Conservation (phyloP, 306 rosid species). For the Lablab purpureus region DNA sequence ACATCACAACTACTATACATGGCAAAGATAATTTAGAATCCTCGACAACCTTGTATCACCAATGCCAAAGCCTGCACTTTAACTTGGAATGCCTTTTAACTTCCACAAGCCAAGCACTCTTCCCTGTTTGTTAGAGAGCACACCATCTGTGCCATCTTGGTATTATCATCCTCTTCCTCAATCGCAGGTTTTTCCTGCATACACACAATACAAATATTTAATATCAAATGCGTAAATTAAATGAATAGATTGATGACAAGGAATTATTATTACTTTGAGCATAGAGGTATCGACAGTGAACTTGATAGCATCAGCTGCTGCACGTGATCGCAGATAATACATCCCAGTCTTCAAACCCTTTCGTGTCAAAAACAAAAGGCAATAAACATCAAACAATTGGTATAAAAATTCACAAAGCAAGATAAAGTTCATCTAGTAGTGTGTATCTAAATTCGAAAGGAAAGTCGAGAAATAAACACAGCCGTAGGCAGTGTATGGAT, state of each 20-base stretch:
- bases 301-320: slow-evolving; percentile 93
- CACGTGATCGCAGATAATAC: slow-evolving; percentile 85
- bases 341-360: slow-evolving; percentile 93
- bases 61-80: neutral
- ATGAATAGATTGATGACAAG: neutral
- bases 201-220: slow-evolving; percentile 1
- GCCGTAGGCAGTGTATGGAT: neutral
- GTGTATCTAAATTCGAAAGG: too few relatives aligned
- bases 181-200: slow-evolving; percentile 60
- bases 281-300: slow-evolving; percentile 79
- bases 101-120: slow-evolving; percentile 89
- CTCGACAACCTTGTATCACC: neutral
- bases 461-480: neutral
- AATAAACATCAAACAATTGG: slow-evolving; percentile 12
- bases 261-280: slow-evolving; percentile 56
- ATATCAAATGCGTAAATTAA: slow-evolving; percentile 11
- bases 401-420: neutral
- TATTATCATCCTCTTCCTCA: slow-evolving; percentile 54
- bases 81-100: slow-evolving; percentile 48
- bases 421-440: neutral
- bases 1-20: slow-evolving; percentile 41
- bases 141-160: slow-evolving; percentile 85
- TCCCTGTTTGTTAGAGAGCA: slow-evolving; percentile 86
- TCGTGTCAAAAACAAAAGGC: slow-evolving; percentile 20
- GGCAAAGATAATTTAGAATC: neutral